These are phyloP conservation scores for Ophiostoma tasmaniense DNA, from an alignment of 2,329 filamentous ascomycete genomes.

Conservation along the genomic window DNA sequence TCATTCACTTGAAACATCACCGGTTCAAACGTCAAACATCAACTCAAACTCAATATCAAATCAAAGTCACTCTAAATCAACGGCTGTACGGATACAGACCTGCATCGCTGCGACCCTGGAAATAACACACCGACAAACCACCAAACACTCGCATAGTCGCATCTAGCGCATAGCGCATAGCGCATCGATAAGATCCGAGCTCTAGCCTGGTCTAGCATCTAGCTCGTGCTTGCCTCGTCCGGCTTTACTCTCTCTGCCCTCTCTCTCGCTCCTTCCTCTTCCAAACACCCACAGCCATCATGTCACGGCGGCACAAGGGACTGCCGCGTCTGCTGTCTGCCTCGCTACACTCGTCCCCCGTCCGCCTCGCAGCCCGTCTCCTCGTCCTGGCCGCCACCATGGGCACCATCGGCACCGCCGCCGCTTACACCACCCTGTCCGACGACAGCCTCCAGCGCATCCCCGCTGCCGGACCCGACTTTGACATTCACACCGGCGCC, in stretches of 20 bases:
- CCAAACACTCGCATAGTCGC: neutral
- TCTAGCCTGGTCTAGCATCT: neutral
- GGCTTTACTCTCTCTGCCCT: neutral
- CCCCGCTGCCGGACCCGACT: constrained; percentile 63
- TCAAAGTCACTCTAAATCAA: neutral
- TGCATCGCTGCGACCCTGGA: neutral
- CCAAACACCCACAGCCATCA: constrained; percentile 8
- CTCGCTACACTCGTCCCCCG: neutral
- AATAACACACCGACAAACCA: neutral
- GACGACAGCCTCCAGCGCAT: constrained; percentile 65
- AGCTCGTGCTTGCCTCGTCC: neutral
- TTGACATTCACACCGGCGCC: constrained; percentile 66
- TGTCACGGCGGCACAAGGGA: constrained; percentile 3
- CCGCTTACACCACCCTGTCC: constrained; percentile 50
- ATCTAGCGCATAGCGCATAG: neutral
- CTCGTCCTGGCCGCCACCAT: constrained; percentile 18
- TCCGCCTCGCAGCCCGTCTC: neutral
- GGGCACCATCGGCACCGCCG: constrained; percentile 23
- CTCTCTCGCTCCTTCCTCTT: neutral
- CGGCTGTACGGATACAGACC: neutral
- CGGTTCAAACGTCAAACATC: neutral
- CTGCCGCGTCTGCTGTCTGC: neutral
- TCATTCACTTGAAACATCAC: neutral
- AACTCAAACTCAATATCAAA: neutral
- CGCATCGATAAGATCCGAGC: neutral